phyloP scores from a whole-genome alignment of 2,329 filamentous ascomycete species.

The Ceratocystis destructans region DNA sequence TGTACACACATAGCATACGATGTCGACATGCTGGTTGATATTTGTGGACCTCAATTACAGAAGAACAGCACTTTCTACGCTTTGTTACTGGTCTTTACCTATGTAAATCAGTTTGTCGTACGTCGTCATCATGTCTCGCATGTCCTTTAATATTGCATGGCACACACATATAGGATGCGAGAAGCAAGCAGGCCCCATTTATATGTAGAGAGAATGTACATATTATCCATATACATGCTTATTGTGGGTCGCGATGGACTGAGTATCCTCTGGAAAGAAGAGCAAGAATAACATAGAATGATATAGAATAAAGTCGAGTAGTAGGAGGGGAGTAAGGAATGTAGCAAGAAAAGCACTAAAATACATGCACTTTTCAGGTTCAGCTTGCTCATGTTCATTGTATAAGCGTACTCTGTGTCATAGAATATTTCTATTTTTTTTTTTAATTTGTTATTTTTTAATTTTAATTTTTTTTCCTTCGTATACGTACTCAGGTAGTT shows the following conservation, averaged over 20 bases:
- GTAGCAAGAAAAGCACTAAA: not conserved
- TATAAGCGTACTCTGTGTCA: not conserved
- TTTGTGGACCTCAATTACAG: too few relatives aligned
- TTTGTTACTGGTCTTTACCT: not conserved
- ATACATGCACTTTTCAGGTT: not conserved
- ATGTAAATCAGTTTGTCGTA: not conserved
- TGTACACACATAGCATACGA: too few relatives aligned
- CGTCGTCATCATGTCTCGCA: not conserved
- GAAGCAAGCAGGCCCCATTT: too few relatives aligned
- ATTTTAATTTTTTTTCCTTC: too few relatives aligned
- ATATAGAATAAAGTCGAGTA: not conserved
- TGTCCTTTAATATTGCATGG: not conserved
- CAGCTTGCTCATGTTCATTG: not conserved
- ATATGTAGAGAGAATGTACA: too few relatives aligned
- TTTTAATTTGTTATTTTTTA: too few relatives aligned
- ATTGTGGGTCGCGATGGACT: too few relatives aligned
- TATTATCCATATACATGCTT: too few relatives aligned
- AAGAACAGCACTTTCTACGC: not conserved
- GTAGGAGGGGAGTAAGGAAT: not conserved
- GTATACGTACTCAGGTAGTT: not conserved
- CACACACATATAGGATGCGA: too few relatives aligned
- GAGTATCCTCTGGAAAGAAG: not conserved
- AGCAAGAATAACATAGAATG: not conserved
- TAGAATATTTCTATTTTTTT: too few relatives aligned
- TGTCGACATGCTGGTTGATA: too few relatives aligned